Conservation (phyloP, 345 rosid species). For the Salix brachista region DNA sequence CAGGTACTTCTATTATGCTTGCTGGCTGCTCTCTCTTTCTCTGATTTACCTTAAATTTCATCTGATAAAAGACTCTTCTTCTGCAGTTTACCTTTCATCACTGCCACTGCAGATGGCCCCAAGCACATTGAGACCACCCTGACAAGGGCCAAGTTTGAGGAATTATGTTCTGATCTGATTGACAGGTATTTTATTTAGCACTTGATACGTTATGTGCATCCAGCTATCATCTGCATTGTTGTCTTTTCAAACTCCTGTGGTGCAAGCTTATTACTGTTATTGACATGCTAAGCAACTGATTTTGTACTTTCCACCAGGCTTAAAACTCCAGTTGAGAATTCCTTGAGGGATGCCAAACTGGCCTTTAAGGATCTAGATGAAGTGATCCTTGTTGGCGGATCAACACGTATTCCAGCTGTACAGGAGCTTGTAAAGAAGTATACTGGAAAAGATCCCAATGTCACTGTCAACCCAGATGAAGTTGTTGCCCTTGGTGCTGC, state of each 20-base stretch:
- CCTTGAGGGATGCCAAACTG: constrained; percentile 87
- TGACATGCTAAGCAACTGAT: neutral
- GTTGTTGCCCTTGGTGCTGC: constrained; percentile 99
- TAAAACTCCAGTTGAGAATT: constrained; percentile 77
- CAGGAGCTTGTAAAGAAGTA: constrained; percentile 86
- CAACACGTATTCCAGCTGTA: constrained; percentile 96
- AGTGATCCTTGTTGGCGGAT: constrained; percentile 97
- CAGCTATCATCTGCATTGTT: neutral
- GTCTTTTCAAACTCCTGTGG: neutral
- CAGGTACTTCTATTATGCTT: constrained; percentile 34
- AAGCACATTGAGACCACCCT: constrained; percentile 92
- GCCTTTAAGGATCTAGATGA: constrained; percentile 84
- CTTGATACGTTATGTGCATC: neutral
- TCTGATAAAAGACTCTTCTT: neutral
- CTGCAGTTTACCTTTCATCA: constrained; percentile 89
- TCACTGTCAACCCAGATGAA: constrained; percentile 95
- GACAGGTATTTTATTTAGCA: constrained; percentile 51
- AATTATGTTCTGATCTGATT: constrained; percentile 78
- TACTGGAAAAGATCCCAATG: constrained; percentile 93
- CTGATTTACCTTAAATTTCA: neutral
- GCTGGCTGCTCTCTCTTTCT: neutral
- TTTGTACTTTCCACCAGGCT: constrained; percentile 39
- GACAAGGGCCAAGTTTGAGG: constrained; percentile 91
- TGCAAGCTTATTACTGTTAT: neutral
- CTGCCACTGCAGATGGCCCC: constrained; percentile 98